A percentile compares a stretch with the other conserved stretches of the same genome.
These are phyloP conservation scores for Gossypium turneri DNA, from an alignment of 345 rosid species.

Conservation along the genomic window DNA sequence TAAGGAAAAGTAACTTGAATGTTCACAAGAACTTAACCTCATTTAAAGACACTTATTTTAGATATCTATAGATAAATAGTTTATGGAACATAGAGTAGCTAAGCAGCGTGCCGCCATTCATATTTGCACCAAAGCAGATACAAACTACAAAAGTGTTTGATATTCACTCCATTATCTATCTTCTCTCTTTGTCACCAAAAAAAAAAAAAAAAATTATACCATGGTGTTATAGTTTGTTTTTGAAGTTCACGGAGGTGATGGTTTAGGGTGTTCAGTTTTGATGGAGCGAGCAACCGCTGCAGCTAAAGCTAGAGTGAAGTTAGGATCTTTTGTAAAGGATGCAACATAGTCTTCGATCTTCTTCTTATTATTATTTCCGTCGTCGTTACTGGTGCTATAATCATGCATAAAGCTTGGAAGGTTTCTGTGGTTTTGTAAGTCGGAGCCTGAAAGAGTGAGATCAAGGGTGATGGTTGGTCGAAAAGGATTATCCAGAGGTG, in stretches of 20 bases:
- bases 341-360: slow-evolving; percentile 34
- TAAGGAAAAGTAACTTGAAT: not conserved
- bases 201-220: not conserved
- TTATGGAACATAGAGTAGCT: not conserved
- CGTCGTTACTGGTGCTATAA: not conserved
- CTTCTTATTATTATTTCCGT: not conserved
- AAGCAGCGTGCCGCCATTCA: not conserved
- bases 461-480: slow-evolving; percentile 23
- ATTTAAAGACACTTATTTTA: not conserved
- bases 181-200: too few species aligned
- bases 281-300: slow-evolving; percentile 42
- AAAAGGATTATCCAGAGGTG: not conserved
- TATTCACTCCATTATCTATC: not conserved
- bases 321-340: slow-evolving; percentile 39
- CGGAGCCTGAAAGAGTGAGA: slow-evolving; percentile 29
- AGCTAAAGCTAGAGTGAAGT: slow-evolving; percentile 39
- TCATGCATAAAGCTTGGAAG: slow-evolving; percentile 1
- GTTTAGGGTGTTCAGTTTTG: not conserved
- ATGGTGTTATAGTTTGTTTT: not conserved
- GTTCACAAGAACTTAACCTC: not conserved
- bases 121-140: not conserved
- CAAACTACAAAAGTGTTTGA: not conserved
- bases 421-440: not conserved
- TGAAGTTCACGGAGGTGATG: not conserved
- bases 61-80: not conserved